Evolutionary conservation across 2,329 filamentous ascomycete genomes (phyloP).

Genomic region (Paraconiothyrium sp.): DNA sequence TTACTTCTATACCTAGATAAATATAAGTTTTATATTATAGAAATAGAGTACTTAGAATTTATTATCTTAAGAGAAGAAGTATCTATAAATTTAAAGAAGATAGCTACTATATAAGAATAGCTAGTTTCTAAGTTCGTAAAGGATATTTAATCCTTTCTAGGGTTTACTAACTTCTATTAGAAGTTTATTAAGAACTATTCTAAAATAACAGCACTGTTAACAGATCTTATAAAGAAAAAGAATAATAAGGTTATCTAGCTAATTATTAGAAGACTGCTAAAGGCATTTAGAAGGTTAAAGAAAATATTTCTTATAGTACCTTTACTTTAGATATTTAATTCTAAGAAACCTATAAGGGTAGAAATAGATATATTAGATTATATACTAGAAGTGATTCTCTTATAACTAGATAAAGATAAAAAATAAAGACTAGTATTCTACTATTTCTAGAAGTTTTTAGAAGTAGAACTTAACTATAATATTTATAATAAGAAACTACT

Average conservation of each 20-base stretch:
- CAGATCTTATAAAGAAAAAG: slow-evolving; percentile 3
- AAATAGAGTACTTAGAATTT: not conserved
- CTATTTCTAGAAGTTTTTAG: slow-evolving; percentile 31
- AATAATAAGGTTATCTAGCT: not conserved
- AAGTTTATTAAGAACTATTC: not conserved
- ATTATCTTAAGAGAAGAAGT: not conserved
- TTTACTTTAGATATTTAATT: too few species aligned
- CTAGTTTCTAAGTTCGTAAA: too few species aligned
- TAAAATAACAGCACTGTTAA: slow-evolving; percentile 4
- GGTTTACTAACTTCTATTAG: too few species aligned
- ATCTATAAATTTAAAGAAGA: not conserved
- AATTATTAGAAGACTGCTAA: not conserved
- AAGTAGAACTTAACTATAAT: slow-evolving; percentile 21
- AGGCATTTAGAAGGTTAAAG: too few species aligned
- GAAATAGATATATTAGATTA: too few species aligned
- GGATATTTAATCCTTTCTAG: not conserved
- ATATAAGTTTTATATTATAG: not conserved
- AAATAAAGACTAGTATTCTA: slow-evolving; percentile 30
- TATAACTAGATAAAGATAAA: slow-evolving; percentile 14
- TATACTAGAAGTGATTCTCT: too few species aligned
- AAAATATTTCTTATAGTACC: too few species aligned
- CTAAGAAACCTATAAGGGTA: too few species aligned
- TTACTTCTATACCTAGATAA: not conserved
- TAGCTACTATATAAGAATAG: too few species aligned
- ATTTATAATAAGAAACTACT: slow-evolving; percentile 26